Base-by-base conservation (phyloP, 139 green algal species). In the Chlorella sp. region DNA sequence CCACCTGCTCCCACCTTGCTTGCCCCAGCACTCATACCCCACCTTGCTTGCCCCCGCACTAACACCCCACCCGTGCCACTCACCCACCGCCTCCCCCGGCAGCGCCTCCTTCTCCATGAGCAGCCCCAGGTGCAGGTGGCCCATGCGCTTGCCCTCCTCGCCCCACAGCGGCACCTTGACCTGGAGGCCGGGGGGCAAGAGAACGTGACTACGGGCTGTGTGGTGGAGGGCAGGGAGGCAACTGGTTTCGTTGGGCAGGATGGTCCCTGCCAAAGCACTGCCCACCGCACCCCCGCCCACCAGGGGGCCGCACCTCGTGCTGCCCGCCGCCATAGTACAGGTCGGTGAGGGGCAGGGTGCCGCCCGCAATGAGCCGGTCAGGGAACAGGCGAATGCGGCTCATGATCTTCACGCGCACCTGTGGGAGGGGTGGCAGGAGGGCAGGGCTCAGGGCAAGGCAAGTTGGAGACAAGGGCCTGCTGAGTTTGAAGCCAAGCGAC, bases 241-340 rank as follows among this genome's bases (percentile, higher is more conserved):
- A 30, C 22, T 1, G 16, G n/a, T n/a, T n/a, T n/a, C n/a, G n/a
- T n/a, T n/a, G n/a, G n/a, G n/a, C n/a, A n/a, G n/a, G n/a, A n/a
- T n/a, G n/a, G n/a, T n/a, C n/a, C n/a, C n/a, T n/a, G n/a, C n/a
- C n/a, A n/a, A n/a, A n/a, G n/a, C n/a, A n/a, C n/a, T n/a, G n/a
- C n/a, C n/a, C n/a, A n/a, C n/a, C n/a, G n/a, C n/a, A n/a, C n/a
- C n/a, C n/a, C n/a, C n/a, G n/a, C n/a, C n/a, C n/a, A n/a, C n/a
- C n/a, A n/a, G n/a, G n/a, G n/a, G n/a, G 69, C 69, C 69, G 44
- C 60, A 60, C 43, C 79, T 84, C 79, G 22, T 76, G 79, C 64
- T 65, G 79, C 5, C 62, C 79, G 22, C 62, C 79, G 11, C 64
- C 79, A 32, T 76, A 84, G 9, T 76, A 44, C 16, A 75, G 32